Percentiles rank a stretch among this genome's conserved stretches.
These are phyloP conservation scores for Alternaria sp. DNA, from an alignment of 2,329 filamentous ascomycete species.

Conservation along the genomic window DNA sequence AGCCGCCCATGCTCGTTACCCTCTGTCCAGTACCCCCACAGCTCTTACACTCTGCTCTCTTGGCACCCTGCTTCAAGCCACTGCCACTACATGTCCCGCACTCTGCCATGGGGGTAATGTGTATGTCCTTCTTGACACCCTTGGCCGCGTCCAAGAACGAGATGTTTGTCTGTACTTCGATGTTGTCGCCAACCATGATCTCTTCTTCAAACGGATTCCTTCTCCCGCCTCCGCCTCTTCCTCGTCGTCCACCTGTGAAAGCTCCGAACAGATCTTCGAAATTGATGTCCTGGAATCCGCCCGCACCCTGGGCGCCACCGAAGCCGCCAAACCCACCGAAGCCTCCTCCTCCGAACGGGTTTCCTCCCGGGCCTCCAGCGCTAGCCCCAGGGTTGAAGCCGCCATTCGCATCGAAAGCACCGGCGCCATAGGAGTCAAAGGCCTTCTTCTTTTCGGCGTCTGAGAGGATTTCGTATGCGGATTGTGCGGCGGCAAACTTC, in stretches of 20 bases:
- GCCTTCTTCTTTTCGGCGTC: constrained; percentile 92
- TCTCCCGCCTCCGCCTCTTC: constrained; percentile 54
- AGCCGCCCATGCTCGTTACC: constrained; percentile 90
- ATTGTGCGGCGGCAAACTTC: constrained; percentile 90
- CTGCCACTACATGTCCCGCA: constrained; percentile 85
- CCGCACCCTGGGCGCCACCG: constrained; percentile 53
- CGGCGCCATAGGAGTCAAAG: constrained; percentile 87
- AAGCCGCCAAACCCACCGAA: constrained; percentile 55
- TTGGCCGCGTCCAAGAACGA: constrained; percentile 97
- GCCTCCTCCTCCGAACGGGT: constrained; percentile 62
- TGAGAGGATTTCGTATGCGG: constrained; percentile 90
- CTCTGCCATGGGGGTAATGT: constrained; percentile 78
- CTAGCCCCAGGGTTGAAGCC: constrained; percentile 80
- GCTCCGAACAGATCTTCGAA: constrained; percentile 96
- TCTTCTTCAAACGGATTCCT: constrained; percentile 78
- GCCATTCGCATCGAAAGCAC: constrained; percentile 69
- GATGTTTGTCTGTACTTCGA: constrained; percentile 91
- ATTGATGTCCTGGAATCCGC: constrained; percentile 84
- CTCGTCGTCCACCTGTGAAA: constrained; percentile 70
- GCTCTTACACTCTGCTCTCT: constrained; percentile 73
- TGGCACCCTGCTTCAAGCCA: constrained; percentile 81
- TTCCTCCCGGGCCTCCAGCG: constrained; percentile 66
- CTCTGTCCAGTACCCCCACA: constrained; percentile 88
- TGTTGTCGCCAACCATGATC: constrained; percentile 90
- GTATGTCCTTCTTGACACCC: constrained; percentile 86